A percentile compares a stretch with the other conserved stretches of the same genome.
These are phyloP conservation scores for Choanephora cucurbitarum DNA, from an alignment of 371 early-diverging fungal species.

Conservation along the genomic window DNA sequence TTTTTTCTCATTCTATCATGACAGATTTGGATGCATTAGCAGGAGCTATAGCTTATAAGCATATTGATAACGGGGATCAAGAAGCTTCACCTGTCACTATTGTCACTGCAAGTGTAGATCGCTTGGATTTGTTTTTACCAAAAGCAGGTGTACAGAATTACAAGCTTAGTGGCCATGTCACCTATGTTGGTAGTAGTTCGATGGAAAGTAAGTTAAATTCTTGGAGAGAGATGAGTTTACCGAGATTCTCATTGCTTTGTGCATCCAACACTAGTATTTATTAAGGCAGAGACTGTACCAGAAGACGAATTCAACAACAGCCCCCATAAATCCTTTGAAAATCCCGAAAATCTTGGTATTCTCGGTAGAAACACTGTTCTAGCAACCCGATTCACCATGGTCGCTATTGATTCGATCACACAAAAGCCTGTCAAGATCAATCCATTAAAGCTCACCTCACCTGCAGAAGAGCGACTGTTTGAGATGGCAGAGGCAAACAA, in stretches of 20 bases:
- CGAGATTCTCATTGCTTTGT: too few species aligned
- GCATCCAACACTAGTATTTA: conserved; percentile 54
- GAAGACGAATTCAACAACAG: conserved; percentile 17
- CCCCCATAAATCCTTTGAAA: conserved; percentile 7
- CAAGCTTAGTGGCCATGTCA: conserved; percentile 77
- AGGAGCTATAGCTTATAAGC: conserved; percentile 78
- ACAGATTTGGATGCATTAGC: conserved; percentile 83
- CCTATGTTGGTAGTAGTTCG: conserved; percentile 85
- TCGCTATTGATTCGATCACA: conserved; percentile 79
- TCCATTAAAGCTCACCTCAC: conserved; percentile 73
- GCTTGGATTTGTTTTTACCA: conserved; percentile 77
- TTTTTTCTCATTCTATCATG: not conserved
- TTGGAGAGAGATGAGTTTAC: not conserved
- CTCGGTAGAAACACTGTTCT: conserved; percentile 60
- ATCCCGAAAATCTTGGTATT: conserved; percentile 25
- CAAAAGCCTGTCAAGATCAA: conserved; percentile 76
- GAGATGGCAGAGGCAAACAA: conserved; percentile 75
- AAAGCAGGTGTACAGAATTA: conserved; percentile 70
- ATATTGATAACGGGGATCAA: conserved; percentile 70
- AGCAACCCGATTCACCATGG: conserved; percentile 93
- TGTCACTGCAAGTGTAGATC: conserved; percentile 90
- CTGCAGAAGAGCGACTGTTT: conserved; percentile 80
- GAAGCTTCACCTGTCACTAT: conserved; percentile 69
- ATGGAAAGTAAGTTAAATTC: conserved; percentile 72
- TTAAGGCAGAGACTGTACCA: conserved; percentile 67